phyloP scores from a whole-genome alignment of 495 filamentous ascomycete species.

The Penicillium desertorum region DNA sequence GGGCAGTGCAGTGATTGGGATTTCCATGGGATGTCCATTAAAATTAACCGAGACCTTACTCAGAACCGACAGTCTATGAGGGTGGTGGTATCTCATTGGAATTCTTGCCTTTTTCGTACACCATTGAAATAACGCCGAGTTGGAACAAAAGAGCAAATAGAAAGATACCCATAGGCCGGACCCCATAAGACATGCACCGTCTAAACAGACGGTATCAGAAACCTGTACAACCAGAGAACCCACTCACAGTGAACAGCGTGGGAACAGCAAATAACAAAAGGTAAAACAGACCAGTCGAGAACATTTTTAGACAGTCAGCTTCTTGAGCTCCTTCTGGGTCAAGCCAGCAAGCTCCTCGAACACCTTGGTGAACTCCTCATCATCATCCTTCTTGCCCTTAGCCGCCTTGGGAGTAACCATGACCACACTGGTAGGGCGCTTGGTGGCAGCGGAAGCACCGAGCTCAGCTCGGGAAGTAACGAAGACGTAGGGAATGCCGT shows the following conservation, averaged over 20 bases:
- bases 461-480: slow-evolving; percentile 84
- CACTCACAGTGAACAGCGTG: slow-evolving; percentile 31
- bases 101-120: slow-evolving; percentile 50
- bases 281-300: slow-evolving; percentile 27
- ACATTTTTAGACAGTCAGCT: slow-evolving; percentile 44
- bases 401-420: slow-evolving; percentile 68
- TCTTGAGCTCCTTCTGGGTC: slow-evolving; percentile 66
- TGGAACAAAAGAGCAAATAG: slow-evolving; percentile 41
- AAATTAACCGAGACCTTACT: slow-evolving; percentile 1
- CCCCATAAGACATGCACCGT: slow-evolving; percentile 48
- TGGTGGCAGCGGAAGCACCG: slow-evolving; percentile 85
- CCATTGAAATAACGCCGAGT: slow-evolving; percentile 47
- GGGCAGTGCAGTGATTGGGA: not conserved
- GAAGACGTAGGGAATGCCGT: slow-evolving; percentile 91
- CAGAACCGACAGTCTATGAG: slow-evolving; percentile 6
- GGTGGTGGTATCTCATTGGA: slow-evolving; percentile 32
- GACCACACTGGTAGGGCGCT: slow-evolving; percentile 91
- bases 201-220: slow-evolving; percentile 43
- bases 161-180: slow-evolving; percentile 48
- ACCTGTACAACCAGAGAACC: slow-evolving; percentile 47
- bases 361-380: slow-evolving; percentile 68
- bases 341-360: slow-evolving; percentile 73
- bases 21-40: not conserved
- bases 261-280: slow-evolving; percentile 28
- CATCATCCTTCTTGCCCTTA: slow-evolving; percentile 55